These are phyloP conservation scores for Gynochthodes officinalis DNA, from an alignment of 257 asterid genomes.

Conservation along the genomic window DNA sequence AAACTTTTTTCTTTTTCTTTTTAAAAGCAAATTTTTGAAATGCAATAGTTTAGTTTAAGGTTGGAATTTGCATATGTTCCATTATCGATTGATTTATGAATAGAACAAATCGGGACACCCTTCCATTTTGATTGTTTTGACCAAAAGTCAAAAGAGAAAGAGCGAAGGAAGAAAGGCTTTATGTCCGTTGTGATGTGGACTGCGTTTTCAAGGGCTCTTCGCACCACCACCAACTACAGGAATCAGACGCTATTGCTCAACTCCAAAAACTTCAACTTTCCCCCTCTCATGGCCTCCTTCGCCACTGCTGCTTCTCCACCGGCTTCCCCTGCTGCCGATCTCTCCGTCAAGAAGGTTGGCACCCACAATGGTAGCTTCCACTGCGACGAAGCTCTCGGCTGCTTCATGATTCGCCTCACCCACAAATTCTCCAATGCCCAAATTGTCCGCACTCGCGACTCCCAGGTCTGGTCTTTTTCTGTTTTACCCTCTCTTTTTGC, in stretches of 20 bases:
- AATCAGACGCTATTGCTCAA: slow-evolving; percentile 27
- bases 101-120: too few species aligned
- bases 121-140: too few species aligned
- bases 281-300: slow-evolving; percentile 44
- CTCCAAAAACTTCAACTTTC: slow-evolving; percentile 21
- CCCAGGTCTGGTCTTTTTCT: slow-evolving; percentile 40
- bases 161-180: too few species aligned
- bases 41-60: too few species aligned
- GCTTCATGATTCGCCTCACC: slow-evolving; percentile 94
- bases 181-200: slow-evolving; percentile 12
- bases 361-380: slow-evolving; percentile 97
- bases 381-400: slow-evolving; percentile 96
- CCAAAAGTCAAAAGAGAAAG: too few species aligned
- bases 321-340: background rate
- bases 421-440: slow-evolving; percentile 58
- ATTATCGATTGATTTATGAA: too few species aligned
- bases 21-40: too few species aligned
- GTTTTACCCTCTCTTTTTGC: background rate
- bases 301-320: slow-evolving; percentile 26
- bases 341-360: slow-evolving; percentile 56
- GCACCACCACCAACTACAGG: slow-evolving; percentile 12
- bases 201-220: slow-evolving; percentile 33
- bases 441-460: slow-evolving; percentile 79
- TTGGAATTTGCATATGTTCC: too few species aligned
- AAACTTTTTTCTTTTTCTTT: too few species aligned